phyloP scores from a whole-genome alignment of 257 asterid species.

The Lithospermum erythrorhizon region DNA sequence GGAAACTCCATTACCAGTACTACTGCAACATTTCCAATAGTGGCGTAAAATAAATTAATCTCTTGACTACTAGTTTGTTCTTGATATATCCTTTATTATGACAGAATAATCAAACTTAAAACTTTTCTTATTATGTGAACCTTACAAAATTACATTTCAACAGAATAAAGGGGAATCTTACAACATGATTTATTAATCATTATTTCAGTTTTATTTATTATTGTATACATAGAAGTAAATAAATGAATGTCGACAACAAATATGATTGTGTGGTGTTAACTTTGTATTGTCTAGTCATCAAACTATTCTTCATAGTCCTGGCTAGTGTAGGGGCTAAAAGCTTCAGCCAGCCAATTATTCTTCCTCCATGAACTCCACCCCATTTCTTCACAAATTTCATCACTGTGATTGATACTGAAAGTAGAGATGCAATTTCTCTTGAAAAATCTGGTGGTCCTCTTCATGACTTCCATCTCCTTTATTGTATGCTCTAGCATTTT shows the following conservation, averaged over 20 bases:
- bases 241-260: not conserved
- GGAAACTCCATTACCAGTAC: too few species aligned
- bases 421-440: slow-evolving; percentile 87
- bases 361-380: slow-evolving; percentile 89
- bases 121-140: not conserved
- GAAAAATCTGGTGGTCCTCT: slow-evolving; percentile 60
- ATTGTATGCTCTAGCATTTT: slow-evolving; percentile 51
- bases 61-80: too few species aligned
- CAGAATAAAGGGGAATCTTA: not conserved
- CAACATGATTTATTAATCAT: not conserved
- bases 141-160: not conserved
- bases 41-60: too few species aligned
- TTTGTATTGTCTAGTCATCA: not conserved
- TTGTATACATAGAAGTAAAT: not conserved
- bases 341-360: slow-evolving; percentile 64
- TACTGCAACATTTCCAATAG: too few species aligned
- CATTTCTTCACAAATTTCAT: slow-evolving; percentile 84
- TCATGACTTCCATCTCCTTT: slow-evolving; percentile 72
- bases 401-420: slow-evolving; percentile 76
- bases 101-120: too few species aligned
- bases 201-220: not conserved
- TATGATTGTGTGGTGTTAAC: not conserved
- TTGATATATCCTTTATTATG: too few species aligned
- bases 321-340: slow-evolving; percentile 80
- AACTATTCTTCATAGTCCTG: slow-evolving; percentile 46